Evolutionary conservation across 116 monocot species (phyloP).

Genomic region (Trichopus zeylanicus): DNA sequence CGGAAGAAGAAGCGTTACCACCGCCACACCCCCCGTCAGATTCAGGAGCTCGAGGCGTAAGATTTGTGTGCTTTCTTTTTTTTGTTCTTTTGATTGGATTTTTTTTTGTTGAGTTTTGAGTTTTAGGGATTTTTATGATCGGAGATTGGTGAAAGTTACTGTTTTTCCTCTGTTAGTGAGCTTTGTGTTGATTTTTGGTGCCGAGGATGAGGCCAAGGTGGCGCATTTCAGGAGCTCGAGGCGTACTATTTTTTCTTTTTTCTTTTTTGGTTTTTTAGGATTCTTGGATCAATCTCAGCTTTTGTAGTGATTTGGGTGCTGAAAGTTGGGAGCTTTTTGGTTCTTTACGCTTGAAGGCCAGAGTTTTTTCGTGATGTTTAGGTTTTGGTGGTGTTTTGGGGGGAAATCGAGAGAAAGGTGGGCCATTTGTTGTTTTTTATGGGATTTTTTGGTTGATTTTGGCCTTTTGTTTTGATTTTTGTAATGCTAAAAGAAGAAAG

Average conservation of each 20-base stretch:
- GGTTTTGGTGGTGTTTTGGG: background rate
- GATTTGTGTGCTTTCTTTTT: background rate
- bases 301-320: too few species aligned
- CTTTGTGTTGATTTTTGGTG: background rate
- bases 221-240: too few species aligned
- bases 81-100: background rate
- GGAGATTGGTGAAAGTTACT: background rate
- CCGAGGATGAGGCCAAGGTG: too few species aligned
- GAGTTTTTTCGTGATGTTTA: background rate
- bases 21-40: conserved; percentile 14
- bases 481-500: too few species aligned
- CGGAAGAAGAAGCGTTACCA: conserved; percentile 17
- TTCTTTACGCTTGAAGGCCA: too few species aligned
- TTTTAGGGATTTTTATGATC: too few species aligned
- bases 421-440: background rate
- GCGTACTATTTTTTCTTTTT: too few species aligned
- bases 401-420: background rate
- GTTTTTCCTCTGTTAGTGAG: conserved; percentile 1
- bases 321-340: too few species aligned
- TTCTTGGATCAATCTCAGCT: too few species aligned
- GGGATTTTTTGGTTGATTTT: background rate
- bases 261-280: too few species aligned
- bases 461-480: background rate
- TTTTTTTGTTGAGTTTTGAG: too few species aligned
- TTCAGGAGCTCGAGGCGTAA: conserved; percentile 14